These are phyloP conservation scores for Phyllachora maydis DNA, from an alignment of 2,329 filamentous ascomycete species.

Conservation along the genomic window DNA sequence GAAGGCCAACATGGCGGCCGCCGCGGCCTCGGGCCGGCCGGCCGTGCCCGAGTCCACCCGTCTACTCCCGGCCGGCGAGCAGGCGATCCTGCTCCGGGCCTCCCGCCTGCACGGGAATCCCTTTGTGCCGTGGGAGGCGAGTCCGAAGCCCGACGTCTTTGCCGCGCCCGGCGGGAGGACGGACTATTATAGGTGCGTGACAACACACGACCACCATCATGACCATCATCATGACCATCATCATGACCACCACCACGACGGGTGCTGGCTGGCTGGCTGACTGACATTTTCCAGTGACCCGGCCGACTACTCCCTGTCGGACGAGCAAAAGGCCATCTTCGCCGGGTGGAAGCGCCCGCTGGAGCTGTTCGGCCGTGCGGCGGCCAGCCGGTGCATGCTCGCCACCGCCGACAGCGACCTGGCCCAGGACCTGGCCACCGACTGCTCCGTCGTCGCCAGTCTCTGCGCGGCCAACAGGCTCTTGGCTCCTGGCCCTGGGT, in stretches of 20 bases:
- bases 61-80: constrained; percentile 45
- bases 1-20: constrained; percentile 23
- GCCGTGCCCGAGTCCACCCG: constrained; percentile 18
- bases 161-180: constrained; percentile 16
- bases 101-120: constrained; percentile 65
- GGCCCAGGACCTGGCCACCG: constrained; percentile 86
- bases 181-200: constrained; percentile 47
- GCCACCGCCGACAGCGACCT: constrained; percentile 47
- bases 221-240: too few relatives aligned
- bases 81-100: constrained; percentile 55
- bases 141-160: constrained; percentile 43
- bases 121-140: constrained; percentile 67
- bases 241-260: too few relatives aligned
- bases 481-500: too few relatives aligned
- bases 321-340: constrained; percentile 55
- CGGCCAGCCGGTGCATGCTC: constrained; percentile 8
- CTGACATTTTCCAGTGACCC: constrained; percentile 47
- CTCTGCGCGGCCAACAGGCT: constrained; percentile 60
- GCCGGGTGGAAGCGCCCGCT: constrained; percentile 61
- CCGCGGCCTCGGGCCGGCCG: constrained; percentile 4
- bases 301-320: constrained; percentile 50
- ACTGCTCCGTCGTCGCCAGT: constrained; percentile 93
- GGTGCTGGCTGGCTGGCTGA: too few relatives aligned
- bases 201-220: too few relatives aligned
- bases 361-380: constrained; percentile 34